Evolutionary conservation across 305 asterid genomes (phyloP), one percentile per base, ranked within the genome.

Genomic region (Rubia tinctorum): DNA sequence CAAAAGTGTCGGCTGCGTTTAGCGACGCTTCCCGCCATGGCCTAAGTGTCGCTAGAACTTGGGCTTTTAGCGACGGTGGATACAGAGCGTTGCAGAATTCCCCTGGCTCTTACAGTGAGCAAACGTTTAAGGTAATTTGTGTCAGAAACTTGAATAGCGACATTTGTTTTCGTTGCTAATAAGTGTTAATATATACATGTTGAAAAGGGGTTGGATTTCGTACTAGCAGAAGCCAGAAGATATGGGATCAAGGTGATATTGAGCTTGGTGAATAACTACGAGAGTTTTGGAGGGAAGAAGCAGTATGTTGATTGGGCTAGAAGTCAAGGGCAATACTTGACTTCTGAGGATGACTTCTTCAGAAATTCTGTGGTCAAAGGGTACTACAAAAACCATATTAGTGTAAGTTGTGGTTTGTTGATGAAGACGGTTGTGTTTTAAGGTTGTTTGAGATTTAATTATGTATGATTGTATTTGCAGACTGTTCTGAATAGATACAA

Each of bases 301-400:
- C 97, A 94, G 87, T 94, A 94, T 77, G 96, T 94, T 80, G 82
- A 86, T 62, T 94, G 97, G 98, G 98, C 91, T 60, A 85, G 87
- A 82, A 81, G 75, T 76, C 62, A 76, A 58, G 98, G 97, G 3
- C 91, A 86, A 70, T 73, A 80, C 78, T 75, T 94, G 49, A 75
- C 81, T 4, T 91, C 96, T 64, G 96, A 88, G 77, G 98, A 91
- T 88, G 97, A 91, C 85, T 94, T 94, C 86, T 93, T 90, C 45
- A 90, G 77, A 55, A 82, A 88, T 79, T 66, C 89, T 62, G 66
- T 84, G 22, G 95, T 89, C 71, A 91, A 88, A 81, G 86, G 80
- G 4, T 86, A 76, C 74, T 94, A 83, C 90, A n/a, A n/a, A n/a
- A n/a, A n/a, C n/a, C n/a, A n/a, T n/a, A n/a, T n/a, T n/a, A n/a